Conservation (phyloP, 805 yeast species). For the Spathaspora gorwiae region DNA sequence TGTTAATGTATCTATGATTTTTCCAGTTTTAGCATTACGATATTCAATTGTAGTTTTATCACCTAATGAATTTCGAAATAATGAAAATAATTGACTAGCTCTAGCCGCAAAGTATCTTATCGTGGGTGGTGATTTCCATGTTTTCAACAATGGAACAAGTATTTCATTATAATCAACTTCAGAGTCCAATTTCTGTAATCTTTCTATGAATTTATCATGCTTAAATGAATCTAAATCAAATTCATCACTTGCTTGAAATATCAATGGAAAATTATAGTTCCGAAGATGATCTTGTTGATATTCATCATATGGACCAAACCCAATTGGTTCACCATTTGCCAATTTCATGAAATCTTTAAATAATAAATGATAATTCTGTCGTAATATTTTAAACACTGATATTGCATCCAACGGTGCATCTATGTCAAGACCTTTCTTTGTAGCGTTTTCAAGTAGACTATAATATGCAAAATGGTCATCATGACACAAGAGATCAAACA, state of each 20-base stretch:
- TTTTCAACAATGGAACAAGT: conserved; percentile 21
- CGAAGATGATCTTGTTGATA: not conserved
- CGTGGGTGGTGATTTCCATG: conserved; percentile 56
- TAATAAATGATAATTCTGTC: conserved; percentile 31
- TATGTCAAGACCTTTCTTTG: conserved; percentile 43
- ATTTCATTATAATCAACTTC: conserved; percentile 5
- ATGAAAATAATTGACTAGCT: conserved; percentile 41
- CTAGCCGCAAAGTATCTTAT: conserved; percentile 53
- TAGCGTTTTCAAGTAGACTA: conserved; percentile 43
- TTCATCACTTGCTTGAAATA: conserved; percentile 3
- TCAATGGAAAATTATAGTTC: conserved; percentile 4
- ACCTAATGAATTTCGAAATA: conserved; percentile 33
- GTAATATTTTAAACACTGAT: conserved; percentile 33
- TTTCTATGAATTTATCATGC: conserved; percentile 4
- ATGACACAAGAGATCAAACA: conserved; percentile 36
- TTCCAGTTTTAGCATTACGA: conserved; percentile 30
- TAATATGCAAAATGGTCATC: conserved; percentile 29
- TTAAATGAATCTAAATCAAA: not conserved
- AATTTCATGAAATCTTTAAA: conserved; percentile 41
- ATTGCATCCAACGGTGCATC: conserved; percentile 45
- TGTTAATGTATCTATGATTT: conserved; percentile 32
- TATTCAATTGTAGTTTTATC: conserved; percentile 50
- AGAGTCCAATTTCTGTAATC: conserved; percentile 13
- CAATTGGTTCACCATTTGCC: conserved; percentile 42
- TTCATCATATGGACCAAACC: conserved; percentile 38